Percentiles rank a stretch among this genome's conserved stretches.
Conservation (phyloP, 2,329 filamentous ascomycete genomes). For the Sporothrix dimorphospora region DNA sequence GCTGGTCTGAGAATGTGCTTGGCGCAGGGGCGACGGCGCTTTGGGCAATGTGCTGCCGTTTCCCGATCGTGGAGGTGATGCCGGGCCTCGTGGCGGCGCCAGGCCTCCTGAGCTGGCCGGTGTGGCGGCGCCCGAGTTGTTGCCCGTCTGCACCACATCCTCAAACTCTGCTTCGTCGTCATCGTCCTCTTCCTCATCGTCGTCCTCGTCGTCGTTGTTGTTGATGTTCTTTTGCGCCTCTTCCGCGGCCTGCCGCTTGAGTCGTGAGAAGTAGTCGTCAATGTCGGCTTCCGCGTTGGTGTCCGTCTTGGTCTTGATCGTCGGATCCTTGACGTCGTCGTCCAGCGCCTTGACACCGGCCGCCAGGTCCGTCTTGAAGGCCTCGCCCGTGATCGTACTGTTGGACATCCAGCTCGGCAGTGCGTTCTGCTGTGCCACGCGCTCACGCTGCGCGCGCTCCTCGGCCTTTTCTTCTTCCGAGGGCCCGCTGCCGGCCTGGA, state of each 20-base stretch:
- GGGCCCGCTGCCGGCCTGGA: conserved; percentile 67
- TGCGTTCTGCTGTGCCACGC: conserved; percentile 68
- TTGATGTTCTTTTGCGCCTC: conserved; percentile 56
- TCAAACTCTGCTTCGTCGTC: conserved; percentile 46
- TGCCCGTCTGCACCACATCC: conserved; percentile 50
- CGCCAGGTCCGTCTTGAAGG: conserved; percentile 52
- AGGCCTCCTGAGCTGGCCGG: conserved; percentile 35
- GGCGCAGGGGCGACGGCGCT: conserved; percentile 37
- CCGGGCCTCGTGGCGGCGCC: conserved; percentile 30
- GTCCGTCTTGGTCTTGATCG: conserved; percentile 45
- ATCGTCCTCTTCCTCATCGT: conserved; percentile 49
- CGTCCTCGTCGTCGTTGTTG: conserved; percentile 49
- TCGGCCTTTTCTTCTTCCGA: conserved; percentile 68
- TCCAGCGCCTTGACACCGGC: conserved; percentile 40
- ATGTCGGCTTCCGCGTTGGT: conserved; percentile 61
- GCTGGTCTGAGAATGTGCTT: conserved; percentile 38
- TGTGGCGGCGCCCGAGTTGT: conserved; percentile 40
- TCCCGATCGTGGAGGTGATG: conserved; percentile 9
- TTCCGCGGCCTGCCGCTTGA: conserved; percentile 62
- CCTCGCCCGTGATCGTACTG: conserved; percentile 67
- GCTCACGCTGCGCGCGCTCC: conserved; percentile 66
- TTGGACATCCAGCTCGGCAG: conserved; percentile 73
- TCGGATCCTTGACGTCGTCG: conserved; percentile 53
- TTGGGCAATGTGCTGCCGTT: conserved; percentile 29
- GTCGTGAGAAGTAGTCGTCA: conserved; percentile 67